phyloP scores from a whole-genome alignment of 805 yeast genomes.

The Wickerhamiella allomyrinae region DNA sequence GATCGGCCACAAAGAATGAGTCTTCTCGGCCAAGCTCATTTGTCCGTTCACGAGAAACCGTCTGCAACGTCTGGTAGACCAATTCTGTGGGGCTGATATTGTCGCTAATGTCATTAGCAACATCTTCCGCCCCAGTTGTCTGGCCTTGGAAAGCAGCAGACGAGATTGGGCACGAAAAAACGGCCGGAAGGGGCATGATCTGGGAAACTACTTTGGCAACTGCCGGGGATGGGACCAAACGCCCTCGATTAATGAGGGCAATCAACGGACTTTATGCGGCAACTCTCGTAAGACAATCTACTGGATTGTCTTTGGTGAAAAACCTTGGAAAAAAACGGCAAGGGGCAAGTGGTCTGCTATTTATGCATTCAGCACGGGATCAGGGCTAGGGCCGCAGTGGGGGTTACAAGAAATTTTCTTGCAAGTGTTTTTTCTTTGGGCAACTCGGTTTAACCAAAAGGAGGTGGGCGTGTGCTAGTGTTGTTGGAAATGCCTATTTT shows the following conservation, averaged over 20 bases:
- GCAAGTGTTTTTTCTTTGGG: too few relatives aligned
- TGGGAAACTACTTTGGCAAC: too few relatives aligned
- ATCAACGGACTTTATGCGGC: conserved; percentile 19
- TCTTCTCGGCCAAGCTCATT: conserved; percentile 34
- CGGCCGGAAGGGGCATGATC: too few relatives aligned
- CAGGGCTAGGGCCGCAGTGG: neutral
- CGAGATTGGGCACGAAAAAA: too few relatives aligned
- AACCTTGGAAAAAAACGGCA: neutral
- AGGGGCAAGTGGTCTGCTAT: neutral
- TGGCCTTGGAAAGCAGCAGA: too few relatives aligned
- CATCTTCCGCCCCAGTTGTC: too few relatives aligned
- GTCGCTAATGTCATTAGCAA: too few relatives aligned
- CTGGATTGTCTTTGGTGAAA: neutral
- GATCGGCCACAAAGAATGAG: conserved; percentile 78
- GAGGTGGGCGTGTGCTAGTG: neutral
- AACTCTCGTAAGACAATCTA: conserved; percentile 20
- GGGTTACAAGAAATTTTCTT: too few relatives aligned
- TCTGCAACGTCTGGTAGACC: conserved; percentile 2
- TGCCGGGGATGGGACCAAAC: too few relatives aligned
- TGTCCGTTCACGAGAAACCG: neutral
- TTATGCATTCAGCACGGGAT: neutral
- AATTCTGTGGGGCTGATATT: conserved; percentile 1
- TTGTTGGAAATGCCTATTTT: neutral
- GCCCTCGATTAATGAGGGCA: conserved; percentile 16
- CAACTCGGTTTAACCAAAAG: too few relatives aligned